Evolutionary conservation across 2,329 filamentous ascomycete genomes (phyloP), one percentile per base, ranked within the genome.

Genomic region (Pestalotiopsis sp.): DNA sequence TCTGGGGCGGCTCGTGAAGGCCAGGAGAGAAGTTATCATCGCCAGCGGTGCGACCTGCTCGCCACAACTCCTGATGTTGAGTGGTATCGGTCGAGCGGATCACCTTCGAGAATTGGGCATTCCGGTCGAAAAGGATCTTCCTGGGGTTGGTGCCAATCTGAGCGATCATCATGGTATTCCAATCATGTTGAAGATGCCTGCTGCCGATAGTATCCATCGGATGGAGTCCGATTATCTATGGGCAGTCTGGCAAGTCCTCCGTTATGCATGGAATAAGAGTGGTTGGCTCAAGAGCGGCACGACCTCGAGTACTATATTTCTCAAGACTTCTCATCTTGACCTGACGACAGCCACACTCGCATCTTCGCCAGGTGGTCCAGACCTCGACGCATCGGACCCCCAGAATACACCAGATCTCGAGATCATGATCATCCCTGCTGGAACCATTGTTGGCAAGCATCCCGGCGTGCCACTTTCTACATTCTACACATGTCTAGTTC

Each of bases 351-450:
- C 57, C 1, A 58, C 39, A 3, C 14, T 69, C 11, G 45, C 12
- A 4, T 11, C 64, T 4, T n/a, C n/a, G 2, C 45, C 58, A 12
- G 49, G 5, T 14, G 23, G 49, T 17, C 17, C 11, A 14, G 13
- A 31, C 9, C 12, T 74, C 56, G 72, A 78, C 57, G 68, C 68
- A 3, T 56, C 66, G 3, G 57, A 52, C 1, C 67, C 73, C 2
- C 61, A 67, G 25, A 78, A 80, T 64, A 27, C 77, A 0, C 77
- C 77, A 1, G 75, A 80, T 20, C 61, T 77, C 25, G 78, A 80
- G 66, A 69, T 79, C 65, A 77, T 85, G 70, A 70, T 84, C 11
- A 78, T 82, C 67, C 82, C 81, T 73, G 77, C 80, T 3, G 78
- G 80, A 1, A 68, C 72, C 13, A 68, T 74, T 6, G 74, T 73